phyloP scores from a whole-genome alignment of 805 yeast species.

The Teunomyces gatunensis region DNA sequence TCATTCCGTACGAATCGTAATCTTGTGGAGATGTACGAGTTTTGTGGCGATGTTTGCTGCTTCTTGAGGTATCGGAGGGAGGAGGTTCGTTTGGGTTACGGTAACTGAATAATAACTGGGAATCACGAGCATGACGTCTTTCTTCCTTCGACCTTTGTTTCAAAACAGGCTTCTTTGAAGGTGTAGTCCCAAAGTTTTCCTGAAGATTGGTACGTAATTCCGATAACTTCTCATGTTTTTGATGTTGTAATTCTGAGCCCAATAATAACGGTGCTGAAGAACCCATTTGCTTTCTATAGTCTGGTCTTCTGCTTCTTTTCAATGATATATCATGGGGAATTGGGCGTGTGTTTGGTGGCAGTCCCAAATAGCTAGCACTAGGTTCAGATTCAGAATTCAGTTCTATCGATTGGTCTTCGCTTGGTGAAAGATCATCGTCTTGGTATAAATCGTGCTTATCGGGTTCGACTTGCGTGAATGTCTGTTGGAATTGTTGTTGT shows the following conservation, averaged over 20 bases:
- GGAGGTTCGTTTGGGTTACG: slow-evolving; percentile 21
- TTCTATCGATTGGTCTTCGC: neutral
- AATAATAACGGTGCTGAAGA: slow-evolving; percentile 6
- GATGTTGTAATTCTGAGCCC: slow-evolving; percentile 25
- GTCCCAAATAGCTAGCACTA: neutral
- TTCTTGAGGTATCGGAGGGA: neutral
- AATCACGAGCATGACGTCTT: slow-evolving; percentile 22
- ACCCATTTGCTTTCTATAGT: slow-evolving; percentile 32
- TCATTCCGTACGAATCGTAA: neutral
- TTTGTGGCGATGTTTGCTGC: neutral
- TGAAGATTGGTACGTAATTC: slow-evolving; percentile 20
- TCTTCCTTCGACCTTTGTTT: slow-evolving; percentile 3
- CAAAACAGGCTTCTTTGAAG: slow-evolving; percentile 3
- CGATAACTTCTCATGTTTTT: slow-evolving; percentile 24
- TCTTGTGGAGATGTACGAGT: neutral
- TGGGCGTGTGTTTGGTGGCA: neutral
- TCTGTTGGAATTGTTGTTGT: slow-evolving; percentile 16
- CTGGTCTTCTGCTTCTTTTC: slow-evolving; percentile 38
- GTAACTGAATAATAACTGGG: slow-evolving; percentile 37
- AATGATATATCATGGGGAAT: slow-evolving; percentile 25
- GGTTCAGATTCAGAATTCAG: neutral
- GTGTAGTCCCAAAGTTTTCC: slow-evolving; percentile 7
- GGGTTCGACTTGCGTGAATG: slow-evolving; percentile 29
- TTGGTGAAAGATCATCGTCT: neutral
- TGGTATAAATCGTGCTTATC: slow-evolving; percentile 34